These are phyloP conservation scores for Moricandia arvensis DNA, from an alignment of 345 rosid genomes.

Conservation along the genomic window DNA sequence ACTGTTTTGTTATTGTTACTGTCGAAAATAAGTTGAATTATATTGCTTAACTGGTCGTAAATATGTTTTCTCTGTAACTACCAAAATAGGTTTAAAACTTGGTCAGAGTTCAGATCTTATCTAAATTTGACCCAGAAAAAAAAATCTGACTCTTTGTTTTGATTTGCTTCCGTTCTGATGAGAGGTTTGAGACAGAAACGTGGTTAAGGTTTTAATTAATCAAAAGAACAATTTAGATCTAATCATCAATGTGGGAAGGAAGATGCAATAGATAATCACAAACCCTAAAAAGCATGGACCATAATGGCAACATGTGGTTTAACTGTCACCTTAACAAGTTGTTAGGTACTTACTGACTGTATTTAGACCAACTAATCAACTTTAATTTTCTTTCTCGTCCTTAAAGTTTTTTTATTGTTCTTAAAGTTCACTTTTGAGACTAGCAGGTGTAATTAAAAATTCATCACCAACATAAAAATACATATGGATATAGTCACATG, in stretches of 20 bases:
- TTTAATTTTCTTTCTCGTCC: neutral
- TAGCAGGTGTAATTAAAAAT: neutral
- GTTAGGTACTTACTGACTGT: constrained; percentile 22
- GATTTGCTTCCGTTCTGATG: neutral
- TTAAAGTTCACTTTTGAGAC: neutral
- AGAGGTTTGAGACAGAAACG: neutral
- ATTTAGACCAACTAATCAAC: constrained; percentile 6
- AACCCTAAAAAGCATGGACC: constrained; percentile 33
- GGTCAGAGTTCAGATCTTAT: neutral
- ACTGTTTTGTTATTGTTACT: too few relatives aligned
- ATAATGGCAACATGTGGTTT: constrained; percentile 39
- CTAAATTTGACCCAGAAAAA: too few relatives aligned
- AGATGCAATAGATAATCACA: constrained; percentile 25
- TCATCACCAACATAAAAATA: neutral
- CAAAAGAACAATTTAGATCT: neutral
- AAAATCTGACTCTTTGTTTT: neutral
- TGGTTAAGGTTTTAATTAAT: neutral
- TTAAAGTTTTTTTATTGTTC: neutral
- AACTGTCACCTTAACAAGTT: constrained; percentile 31
- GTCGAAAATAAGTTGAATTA: too few relatives aligned
- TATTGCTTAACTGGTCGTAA: too few relatives aligned
- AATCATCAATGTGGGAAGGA: neutral
- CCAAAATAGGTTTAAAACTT: neutral
- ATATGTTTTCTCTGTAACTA: neutral
- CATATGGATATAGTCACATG: constrained; percentile 37